Percentiles rank a stretch among this genome's conserved stretches.
Conservation (phyloP, 345 rosid genomes). For the Populus ilicifolia region DNA sequence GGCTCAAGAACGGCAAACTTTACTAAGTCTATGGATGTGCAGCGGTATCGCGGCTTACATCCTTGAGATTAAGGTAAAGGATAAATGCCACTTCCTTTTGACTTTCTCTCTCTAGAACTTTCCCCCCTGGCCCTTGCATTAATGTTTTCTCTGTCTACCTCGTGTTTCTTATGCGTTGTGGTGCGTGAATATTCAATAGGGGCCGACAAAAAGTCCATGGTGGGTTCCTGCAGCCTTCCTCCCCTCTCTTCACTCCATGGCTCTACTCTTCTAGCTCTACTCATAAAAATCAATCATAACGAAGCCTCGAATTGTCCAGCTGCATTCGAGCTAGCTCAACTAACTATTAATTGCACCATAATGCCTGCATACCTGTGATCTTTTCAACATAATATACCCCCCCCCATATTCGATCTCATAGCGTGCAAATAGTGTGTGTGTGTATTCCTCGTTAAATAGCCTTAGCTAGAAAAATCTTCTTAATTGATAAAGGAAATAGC, state of each 20-base stretch:
- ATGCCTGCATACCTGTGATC: too few species aligned
- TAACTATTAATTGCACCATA: not conserved
- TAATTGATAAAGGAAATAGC: too few species aligned
- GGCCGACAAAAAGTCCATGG: constrained; percentile 17
- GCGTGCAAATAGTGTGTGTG: not conserved
- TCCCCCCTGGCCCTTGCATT: not conserved
- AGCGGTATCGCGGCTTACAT: not conserved
- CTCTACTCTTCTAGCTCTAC: not conserved
- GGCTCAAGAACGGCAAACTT: constrained; percentile 29
- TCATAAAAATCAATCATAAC: not conserved
- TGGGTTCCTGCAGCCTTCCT: not conserved
- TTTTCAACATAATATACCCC: not conserved
- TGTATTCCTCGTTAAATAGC: too few species aligned
- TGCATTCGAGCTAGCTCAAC: not conserved
- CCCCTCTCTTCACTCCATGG: not conserved
- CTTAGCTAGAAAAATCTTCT: too few species aligned
- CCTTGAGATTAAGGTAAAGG: not conserved
- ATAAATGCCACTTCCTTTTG: not conserved
- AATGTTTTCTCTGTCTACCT: not conserved
- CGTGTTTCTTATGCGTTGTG: not conserved
- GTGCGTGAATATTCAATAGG: not conserved
- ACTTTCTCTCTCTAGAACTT: not conserved
- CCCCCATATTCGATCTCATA: not conserved
- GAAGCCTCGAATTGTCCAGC: not conserved
- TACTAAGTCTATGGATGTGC: constrained; percentile 21